phyloP scores from a whole-genome alignment of 2,329 filamentous ascomycete species.

The Trichoderma asperellum region DNA sequence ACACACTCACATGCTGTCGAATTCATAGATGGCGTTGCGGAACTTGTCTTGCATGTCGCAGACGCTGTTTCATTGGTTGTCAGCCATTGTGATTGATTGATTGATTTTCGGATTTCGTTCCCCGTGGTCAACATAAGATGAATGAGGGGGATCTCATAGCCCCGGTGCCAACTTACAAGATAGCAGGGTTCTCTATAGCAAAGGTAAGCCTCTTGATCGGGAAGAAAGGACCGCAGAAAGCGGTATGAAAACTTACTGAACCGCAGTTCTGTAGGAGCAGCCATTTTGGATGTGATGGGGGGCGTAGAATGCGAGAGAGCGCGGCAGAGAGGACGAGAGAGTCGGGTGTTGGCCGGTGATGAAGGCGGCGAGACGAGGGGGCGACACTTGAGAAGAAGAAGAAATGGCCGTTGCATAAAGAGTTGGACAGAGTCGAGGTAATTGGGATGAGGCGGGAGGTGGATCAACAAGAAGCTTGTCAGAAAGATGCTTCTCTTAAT shows the following conservation, averaged over 20 bases:
- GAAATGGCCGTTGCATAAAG: not conserved
- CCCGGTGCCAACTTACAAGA: conserved; percentile 50
- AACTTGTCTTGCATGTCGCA: conserved; percentile 97
- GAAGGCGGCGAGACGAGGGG: not conserved
- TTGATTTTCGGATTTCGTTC: not conserved
- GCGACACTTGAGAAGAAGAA: not conserved
- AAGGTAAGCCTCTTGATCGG: not conserved
- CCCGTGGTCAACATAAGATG: not conserved
- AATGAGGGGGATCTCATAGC: not conserved
- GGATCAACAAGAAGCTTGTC: no score
- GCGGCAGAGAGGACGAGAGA: not conserved
- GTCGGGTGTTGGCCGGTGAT: not conserved
- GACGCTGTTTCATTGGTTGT: conserved; percentile 58
- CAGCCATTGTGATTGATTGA: not conserved
- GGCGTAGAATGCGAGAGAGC: not conserved
- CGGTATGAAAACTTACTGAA: conserved; percentile 39
- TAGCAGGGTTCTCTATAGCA: conserved; percentile 50
- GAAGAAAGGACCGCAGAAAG: fast-evolving
- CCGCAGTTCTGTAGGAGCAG: conserved; percentile 35
- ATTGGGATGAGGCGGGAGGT: not conserved
- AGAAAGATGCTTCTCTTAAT: not conserved
- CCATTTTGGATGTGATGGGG: conserved; percentile 1
- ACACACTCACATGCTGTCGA: conserved; percentile 70
- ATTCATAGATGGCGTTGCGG: conserved; percentile 79
- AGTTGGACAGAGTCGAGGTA: not conserved